Evolutionary conservation across 176 grass and related monocot species (phyloP).

Genomic region (Calamus simplicifolius): DNA sequence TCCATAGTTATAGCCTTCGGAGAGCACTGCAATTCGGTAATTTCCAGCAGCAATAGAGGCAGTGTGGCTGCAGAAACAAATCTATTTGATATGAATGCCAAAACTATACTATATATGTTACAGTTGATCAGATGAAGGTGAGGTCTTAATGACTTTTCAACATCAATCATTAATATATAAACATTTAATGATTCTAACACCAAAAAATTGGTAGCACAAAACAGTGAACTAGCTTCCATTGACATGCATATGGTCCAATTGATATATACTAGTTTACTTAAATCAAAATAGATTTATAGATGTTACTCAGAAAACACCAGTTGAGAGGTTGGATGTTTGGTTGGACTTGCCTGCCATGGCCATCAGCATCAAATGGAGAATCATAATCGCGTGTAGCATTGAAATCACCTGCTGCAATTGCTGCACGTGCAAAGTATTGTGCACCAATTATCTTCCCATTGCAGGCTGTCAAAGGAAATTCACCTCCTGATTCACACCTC

Average conservation of each 20-base stretch:
- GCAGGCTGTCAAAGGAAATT: conserved; percentile 62
- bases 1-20: conserved; percentile 67
- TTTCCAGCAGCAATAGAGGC: conserved; percentile 77
- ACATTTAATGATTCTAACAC: too few relatives aligned
- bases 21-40: conserved; percentile 43
- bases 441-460: conserved; percentile 81
- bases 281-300: too few relatives aligned
- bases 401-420: conserved; percentile 61
- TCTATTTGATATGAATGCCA: not conserved
- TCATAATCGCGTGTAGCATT: conserved; percentile 79
- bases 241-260: too few relatives aligned
- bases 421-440: conserved; percentile 62
- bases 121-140: too few relatives aligned
- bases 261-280: too few relatives aligned
- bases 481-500: conserved; percentile 48
- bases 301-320: too few relatives aligned
- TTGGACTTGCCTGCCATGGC: conserved; percentile 63
- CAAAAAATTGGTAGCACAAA: too few relatives aligned
- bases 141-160: too few relatives aligned
- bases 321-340: not conserved
- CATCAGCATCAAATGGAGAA: conserved; percentile 95
- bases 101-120: too few relatives aligned
- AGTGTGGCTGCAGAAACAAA: conserved; percentile 50
- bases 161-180: too few relatives aligned
- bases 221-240: too few relatives aligned